phyloP scores from a whole-genome alignment of 2,329 filamentous ascomycete genomes.

The Aspergillus oerlinghausenensis region DNA sequence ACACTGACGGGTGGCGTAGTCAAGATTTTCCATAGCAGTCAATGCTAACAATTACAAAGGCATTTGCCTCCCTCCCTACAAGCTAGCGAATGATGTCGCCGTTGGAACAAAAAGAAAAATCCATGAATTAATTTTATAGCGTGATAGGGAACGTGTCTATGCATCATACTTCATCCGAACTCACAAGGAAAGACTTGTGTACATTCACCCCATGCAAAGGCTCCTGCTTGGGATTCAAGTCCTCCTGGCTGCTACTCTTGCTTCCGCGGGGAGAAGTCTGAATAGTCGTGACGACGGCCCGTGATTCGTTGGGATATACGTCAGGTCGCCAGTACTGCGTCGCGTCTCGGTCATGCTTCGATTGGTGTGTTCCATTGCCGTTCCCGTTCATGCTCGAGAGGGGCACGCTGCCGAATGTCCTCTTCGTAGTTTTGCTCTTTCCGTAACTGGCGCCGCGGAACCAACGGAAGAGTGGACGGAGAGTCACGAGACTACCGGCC shows the following conservation, averaged over 20 bases:
- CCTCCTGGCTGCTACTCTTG: constrained; percentile 30
- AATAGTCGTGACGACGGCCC: constrained; percentile 25
- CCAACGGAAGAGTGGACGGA: constrained; percentile 46
- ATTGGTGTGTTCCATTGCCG: constrained; percentile 11
- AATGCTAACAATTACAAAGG: background rate
- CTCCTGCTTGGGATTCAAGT: constrained; percentile 24
- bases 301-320: constrained; percentile 22
- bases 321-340: constrained; percentile 31
- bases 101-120: background rate
- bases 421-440: constrained; percentile 20
- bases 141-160: background rate
- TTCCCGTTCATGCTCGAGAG: constrained; percentile 27
- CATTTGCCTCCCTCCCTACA: background rate
- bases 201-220: constrained; percentile 29
- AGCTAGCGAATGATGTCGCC: background rate
- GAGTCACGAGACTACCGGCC: constrained; percentile 46
- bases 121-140: background rate
- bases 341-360: constrained; percentile 11
- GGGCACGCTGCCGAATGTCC: constrained; percentile 24
- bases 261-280: constrained; percentile 22
- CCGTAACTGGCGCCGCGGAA: constrained; percentile 26
- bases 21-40: background rate
- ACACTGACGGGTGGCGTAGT: background rate
- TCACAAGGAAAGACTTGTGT: constrained; percentile 32
- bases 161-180: constrained; percentile 19